Base-by-base conservation (phyloP, 352 stramenopile genomes). In the Nothophytophthora sp. region DNA sequence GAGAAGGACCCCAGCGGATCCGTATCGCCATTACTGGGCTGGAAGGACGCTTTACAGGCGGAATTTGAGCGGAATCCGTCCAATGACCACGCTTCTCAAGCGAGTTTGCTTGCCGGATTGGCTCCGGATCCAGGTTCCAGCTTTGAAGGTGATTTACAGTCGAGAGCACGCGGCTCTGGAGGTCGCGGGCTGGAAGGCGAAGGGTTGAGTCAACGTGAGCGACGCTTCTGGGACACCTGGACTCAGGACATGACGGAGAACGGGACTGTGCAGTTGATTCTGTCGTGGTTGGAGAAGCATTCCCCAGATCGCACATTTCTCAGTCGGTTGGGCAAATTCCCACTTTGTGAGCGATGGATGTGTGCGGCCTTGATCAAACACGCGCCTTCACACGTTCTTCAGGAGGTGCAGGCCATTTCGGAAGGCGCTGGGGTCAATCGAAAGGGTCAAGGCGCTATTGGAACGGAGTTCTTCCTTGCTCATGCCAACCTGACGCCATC, bases 311-410 rank as follows among this genome's bases (percentile, higher is more conserved):
- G 75, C 35, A 91, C 81, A 1, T 88, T 95, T 44, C 59, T 92
- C 19, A 92, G 77, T 52, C 73, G 82, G 2, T 60, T 93, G 13
- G 85, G 84, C 20, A 80, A 69, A 33, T 95, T 92, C 29, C 75
- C 82, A 3, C 50, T 54, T 3, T 92, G 79, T 44, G 85, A 95
- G 44, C 68, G 79, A 22, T 76, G 73, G 35, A 86, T 80, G 55
- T 90, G 70, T 46, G 81, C 81, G 15, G 82, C 82, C 13, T 63
- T 95, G 30, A 83, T 93, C 24, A 89, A 92, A 55, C 83, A 93
- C 47, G 77, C 85, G 5, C 85, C 85, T 19, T 65, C 67, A 4
- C 85, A 93, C 24, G 63, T 95, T 1, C 55, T 86, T 0, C 75
- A 95, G 37, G 85, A 95, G 48, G 82, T 85, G 1, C 69, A 90